phyloP scores from a whole-genome alignment of 2,329 filamentous ascomycete genomes.

The Fusarium cyanostomum region DNA sequence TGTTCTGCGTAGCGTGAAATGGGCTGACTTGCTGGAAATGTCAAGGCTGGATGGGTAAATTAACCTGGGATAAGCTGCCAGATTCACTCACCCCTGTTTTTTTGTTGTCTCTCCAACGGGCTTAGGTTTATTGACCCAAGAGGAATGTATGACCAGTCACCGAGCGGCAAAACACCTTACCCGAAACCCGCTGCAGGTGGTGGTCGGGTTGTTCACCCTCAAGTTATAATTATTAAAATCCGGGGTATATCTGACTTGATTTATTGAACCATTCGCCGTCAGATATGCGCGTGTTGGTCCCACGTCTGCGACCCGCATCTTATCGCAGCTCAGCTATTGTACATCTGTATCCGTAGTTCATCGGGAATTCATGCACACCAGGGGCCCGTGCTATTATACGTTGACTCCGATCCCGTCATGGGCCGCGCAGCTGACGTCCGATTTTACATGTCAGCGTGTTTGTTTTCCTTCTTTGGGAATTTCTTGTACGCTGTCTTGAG shows the following conservation, averaged over 20 bases:
- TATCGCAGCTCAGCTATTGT: conserved; percentile 20
- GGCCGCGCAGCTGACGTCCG: conserved; percentile 16
- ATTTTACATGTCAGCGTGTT: neutral
- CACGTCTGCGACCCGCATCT: conserved; percentile 18
- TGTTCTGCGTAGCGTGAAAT: conserved; percentile 39
- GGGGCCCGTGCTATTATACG: conserved; percentile 29
- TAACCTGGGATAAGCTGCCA: conserved; percentile 19
- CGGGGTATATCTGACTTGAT: conserved; percentile 2
- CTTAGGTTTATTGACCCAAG: conserved; percentile 38
- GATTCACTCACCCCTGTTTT: conserved; percentile 19
- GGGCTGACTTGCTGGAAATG: conserved; percentile 40
- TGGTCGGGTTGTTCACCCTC: too few species aligned
- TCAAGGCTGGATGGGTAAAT: conserved; percentile 21
- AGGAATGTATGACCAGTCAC: too few species aligned
- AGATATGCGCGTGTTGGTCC: conserved; percentile 13
- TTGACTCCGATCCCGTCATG: neutral
- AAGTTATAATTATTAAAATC: conserved; percentile 1
- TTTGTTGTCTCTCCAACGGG: conserved; percentile 28
- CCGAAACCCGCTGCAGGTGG: too few species aligned
- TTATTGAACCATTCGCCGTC: neutral
- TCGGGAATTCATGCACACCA: conserved; percentile 13
- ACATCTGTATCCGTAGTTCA: conserved; percentile 23
- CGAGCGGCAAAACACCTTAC: too few species aligned
- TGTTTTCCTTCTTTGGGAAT: conserved; percentile 4
- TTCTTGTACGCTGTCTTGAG: conserved; percentile 7